Evolutionary conservation across 768 basidiomycete genomes (phyloP), one percentile per base, ranked within the genome.

Genomic region (Mycena haematopus): DNA sequence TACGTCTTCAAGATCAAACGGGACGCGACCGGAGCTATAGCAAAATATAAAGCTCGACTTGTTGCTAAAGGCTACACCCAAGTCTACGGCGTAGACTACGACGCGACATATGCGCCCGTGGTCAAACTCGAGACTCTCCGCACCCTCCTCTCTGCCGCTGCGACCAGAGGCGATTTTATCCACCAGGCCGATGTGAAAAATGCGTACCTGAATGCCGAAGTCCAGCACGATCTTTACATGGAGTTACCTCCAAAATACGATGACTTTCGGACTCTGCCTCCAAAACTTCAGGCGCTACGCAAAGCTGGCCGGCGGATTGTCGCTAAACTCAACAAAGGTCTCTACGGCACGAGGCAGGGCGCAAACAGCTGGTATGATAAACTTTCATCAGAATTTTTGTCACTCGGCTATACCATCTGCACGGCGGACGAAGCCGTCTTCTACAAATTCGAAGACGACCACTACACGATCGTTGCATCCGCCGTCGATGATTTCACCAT

Each of bases 61-160:
- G 79, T 82, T 0, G 79, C 78, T 0, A 72, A 79, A 56, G 81
- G 81, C 0, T 82, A 72, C 68, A 70, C 73, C 0, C 81, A 84
- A 45, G 67, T 73, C 1, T 70, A 67, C 4, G 78, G 79, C 2
- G 45, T 76, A 4, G 77, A 82, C 53, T 83, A 73, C 49, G 58
- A 65, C 33, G 75, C 76, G 10, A 76, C 73, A 0, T 76, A 66
- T 44, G 67, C 72, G 0, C 74, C 73, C 0, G 70, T 74, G 0
- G 64, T 72, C 1, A 49, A 62, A 10, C 68, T 74, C 15, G 70
- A 73, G 6, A 70, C 69, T 0, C 52, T 76, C 11, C 29, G 60
- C 11, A 31, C 52, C 11, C 61, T 77, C 9, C 66, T 75, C 0
- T 65, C 72, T 11, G 25, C 57, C 13, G 67, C 66, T 21, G 60